phyloP scores from a whole-genome alignment of 495 filamentous ascomycete species.

The Aspergillus diversus region DNA sequence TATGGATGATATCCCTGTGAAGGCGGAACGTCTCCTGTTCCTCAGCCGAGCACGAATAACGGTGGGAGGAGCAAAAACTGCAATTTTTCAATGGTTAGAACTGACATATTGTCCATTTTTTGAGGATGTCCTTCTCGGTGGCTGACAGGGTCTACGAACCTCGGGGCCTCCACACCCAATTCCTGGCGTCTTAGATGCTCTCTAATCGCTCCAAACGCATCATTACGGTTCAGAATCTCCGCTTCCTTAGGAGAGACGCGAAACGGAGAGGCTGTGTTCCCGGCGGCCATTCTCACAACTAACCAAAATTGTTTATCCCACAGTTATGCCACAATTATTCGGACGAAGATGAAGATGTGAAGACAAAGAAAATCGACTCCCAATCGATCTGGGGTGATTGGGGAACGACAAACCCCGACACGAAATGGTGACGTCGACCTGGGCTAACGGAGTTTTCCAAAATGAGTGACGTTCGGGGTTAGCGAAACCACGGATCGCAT shows the following conservation, averaged over 20 bases:
- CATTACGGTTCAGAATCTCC: slow-evolving; percentile 43
- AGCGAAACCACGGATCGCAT: slow-evolving; percentile 32
- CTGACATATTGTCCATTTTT: slow-evolving; percentile 1
- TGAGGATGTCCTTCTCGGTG: not conserved
- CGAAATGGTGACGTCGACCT: slow-evolving; percentile 25
- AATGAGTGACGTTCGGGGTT: slow-evolving; percentile 9
- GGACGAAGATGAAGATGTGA: not conserved
- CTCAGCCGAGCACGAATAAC: slow-evolving; percentile 38
- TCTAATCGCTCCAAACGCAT: slow-evolving; percentile 48
- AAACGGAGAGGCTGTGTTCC: slow-evolving; percentile 47
- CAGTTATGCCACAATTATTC: not conserved
- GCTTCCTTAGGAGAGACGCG: slow-evolving; percentile 44
- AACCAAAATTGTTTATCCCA: not conserved
- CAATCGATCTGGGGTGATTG: no score
- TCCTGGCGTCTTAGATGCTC: slow-evolving; percentile 49
- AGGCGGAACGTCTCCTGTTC: slow-evolving; percentile 55
- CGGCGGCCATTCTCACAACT: slow-evolving; percentile 31
- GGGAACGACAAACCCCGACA: not conserved
- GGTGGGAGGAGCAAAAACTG: slow-evolving; percentile 57
- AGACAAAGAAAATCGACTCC: not conserved
- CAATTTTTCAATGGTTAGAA: slow-evolving; percentile 10
- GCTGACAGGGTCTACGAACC: slow-evolving; percentile 21
- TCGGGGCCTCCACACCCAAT: slow-evolving; percentile 41
- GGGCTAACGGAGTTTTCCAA: slow-evolving; percentile 19
- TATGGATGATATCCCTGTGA: slow-evolving; percentile 65